Conservation (phyloP, 2,329 filamentous ascomycete species). For the Cladosporium velox region DNA sequence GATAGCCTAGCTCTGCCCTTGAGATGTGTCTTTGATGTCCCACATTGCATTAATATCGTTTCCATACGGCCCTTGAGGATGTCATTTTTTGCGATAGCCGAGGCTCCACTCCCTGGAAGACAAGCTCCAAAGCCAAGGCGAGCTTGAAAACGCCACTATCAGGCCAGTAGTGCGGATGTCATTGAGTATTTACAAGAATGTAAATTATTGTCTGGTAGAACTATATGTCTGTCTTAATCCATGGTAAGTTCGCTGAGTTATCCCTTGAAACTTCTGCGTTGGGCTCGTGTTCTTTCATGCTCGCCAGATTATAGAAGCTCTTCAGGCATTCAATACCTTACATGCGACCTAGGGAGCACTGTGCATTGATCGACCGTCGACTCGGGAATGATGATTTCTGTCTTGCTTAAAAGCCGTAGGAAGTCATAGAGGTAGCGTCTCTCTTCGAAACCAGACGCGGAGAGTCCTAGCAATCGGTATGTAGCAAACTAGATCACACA, state of each 20-base stretch:
- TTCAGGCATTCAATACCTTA: background rate
- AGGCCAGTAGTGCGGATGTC: background rate
- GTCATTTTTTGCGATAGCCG: constrained; percentile 1
- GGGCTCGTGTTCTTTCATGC: too few species aligned
- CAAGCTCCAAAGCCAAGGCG: too few species aligned
- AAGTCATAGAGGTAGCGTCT: background rate
- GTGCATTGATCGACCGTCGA: background rate
- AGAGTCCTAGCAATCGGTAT: background rate
- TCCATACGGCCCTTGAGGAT: background rate
- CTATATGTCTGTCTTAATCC: background rate
- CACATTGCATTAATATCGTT: background rate
- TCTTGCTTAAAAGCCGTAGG: background rate
- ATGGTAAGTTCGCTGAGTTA: background rate
- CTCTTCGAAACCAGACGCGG: background rate
- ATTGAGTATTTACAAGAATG: background rate
- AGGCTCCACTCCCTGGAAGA: background rate
- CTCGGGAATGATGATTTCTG: background rate
- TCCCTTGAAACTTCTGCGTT: too few species aligned
- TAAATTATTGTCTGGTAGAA: background rate
- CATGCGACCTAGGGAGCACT: background rate
- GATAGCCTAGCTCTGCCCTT: background rate
- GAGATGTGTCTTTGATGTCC: background rate
- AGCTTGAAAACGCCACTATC: background rate
- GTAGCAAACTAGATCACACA: background rate
- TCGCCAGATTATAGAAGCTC: background rate